phyloP scores from a whole-genome alignment of 129 eudicot species.

The Lactuca saligna region DNA sequence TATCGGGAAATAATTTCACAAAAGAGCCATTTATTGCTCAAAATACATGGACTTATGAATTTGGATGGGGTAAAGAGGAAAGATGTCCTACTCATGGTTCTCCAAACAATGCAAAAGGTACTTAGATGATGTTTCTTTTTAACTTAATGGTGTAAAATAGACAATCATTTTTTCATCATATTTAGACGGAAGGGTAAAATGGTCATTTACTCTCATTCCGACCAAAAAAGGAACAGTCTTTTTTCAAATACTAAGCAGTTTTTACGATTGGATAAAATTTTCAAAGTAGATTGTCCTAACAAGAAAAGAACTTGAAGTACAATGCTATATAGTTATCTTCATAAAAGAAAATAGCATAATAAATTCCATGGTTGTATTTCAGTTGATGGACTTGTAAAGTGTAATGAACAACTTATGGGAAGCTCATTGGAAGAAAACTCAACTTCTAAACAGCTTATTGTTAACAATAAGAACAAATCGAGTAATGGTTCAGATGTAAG shows the following conservation, averaged over 20 bases:
- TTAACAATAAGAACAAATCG: conserved; percentile 30
- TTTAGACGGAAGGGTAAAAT: too few relatives aligned
- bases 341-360: too few relatives aligned
- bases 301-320: too few relatives aligned
- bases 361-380: conserved; percentile 17
- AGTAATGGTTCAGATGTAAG: conserved; percentile 48
- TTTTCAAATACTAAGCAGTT: too few relatives aligned
- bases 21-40: conserved; percentile 76
- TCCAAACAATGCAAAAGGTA: conserved; percentile 52
- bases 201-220: too few relatives aligned
- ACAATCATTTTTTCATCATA: too few relatives aligned
- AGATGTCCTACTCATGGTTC: conserved; percentile 67
- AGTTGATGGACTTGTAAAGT: conserved; percentile 88
- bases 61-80: conserved; percentile 87
- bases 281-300: too few relatives aligned
- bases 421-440: conserved; percentile 39
- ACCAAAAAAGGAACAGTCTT: too few relatives aligned
- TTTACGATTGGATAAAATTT: too few relatives aligned
- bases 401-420: conserved; percentile 55
- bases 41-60: conserved; percentile 76
- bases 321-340: too few relatives aligned
- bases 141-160: too few relatives aligned
- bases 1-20: conserved; percentile 81
- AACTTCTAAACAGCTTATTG: conserved; percentile 37
- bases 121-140: background rate